Percentiles rank a stretch among this genome's conserved stretches.
These are phyloP conservation scores for Pichia inconspicua DNA, from an alignment of 1,139 yeast species.

Conservation along the genomic window DNA sequence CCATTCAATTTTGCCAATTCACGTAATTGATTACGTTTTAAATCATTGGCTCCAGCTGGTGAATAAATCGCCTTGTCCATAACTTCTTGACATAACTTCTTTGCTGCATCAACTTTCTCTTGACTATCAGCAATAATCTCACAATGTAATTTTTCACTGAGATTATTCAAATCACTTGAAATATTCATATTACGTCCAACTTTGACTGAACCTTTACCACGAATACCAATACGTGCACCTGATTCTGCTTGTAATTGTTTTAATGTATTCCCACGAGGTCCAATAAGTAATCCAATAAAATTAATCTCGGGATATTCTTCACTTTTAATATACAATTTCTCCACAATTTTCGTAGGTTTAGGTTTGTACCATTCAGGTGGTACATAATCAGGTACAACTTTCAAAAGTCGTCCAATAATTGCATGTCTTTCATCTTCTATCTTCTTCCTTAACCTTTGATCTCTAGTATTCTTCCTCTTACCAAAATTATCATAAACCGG, in stretches of 20 bases:
- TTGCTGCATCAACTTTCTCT: slow-evolving; percentile 69
- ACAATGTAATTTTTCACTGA: slow-evolving; percentile 83
- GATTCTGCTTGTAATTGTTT: slow-evolving; percentile 73
- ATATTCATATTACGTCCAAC: slow-evolving; percentile 65
- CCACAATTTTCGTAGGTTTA: slow-evolving; percentile 57
- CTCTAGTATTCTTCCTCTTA: slow-evolving; percentile 78
- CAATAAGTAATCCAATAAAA: slow-evolving; percentile 82
- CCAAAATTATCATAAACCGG: slow-evolving; percentile 84
- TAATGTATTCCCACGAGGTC: slow-evolving; percentile 93
- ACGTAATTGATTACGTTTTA: slow-evolving; percentile 83
- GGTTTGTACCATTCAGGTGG: slow-evolving; percentile 70
- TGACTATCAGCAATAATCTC: slow-evolving; percentile 78
- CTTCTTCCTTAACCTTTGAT: slow-evolving; percentile 49
- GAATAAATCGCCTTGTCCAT: slow-evolving; percentile 77
- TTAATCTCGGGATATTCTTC: slow-evolving; percentile 87
- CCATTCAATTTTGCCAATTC: slow-evolving; percentile 93
- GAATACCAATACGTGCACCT: slow-evolving; percentile 77
- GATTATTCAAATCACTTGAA: slow-evolving; percentile 39
- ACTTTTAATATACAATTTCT: slow-evolving; percentile 79
- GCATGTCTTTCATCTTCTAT: slow-evolving; percentile 75
- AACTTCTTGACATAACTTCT: slow-evolving; percentile 64
- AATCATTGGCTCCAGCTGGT: slow-evolving; percentile 89
- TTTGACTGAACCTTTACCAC: slow-evolving; percentile 93
- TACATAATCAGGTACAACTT: slow-evolving; percentile 65
- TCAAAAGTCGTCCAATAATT: slow-evolving; percentile 66